These are phyloP conservation scores for Coniochaeta hoffmannii DNA, from an alignment of 2,329 filamentous ascomycete genomes.

Conservation along the genomic window DNA sequence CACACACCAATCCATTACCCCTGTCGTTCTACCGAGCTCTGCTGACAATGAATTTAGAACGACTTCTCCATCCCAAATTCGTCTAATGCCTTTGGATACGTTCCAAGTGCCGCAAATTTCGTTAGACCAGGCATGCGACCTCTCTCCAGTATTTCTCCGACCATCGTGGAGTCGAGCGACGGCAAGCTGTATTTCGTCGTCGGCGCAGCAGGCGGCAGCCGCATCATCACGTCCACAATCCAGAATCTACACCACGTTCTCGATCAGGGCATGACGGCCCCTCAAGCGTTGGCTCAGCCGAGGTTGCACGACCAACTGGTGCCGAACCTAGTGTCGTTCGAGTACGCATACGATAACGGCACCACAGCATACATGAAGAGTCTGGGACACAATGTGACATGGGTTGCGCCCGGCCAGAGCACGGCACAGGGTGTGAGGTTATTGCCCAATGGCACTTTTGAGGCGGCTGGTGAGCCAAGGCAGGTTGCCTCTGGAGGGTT, in stretches of 20 bases:
- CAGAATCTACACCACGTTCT: slow-evolving; percentile 68
- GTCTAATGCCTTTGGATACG: slow-evolving; percentile 69
- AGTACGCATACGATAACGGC: slow-evolving; percentile 58
- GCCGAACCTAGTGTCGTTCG: slow-evolving; percentile 61
- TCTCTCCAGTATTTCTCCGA: slow-evolving; percentile 67
- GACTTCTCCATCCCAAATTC: slow-evolving; percentile 72
- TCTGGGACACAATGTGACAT: slow-evolving; percentile 65
- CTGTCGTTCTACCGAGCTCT: too few relatives aligned
- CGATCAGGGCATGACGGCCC: slow-evolving; percentile 52
- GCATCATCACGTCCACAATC: slow-evolving; percentile 75
- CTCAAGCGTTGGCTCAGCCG: slow-evolving; percentile 56
- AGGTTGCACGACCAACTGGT: slow-evolving; percentile 77
- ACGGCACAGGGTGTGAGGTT: slow-evolving; percentile 63
- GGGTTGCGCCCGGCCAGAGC: slow-evolving; percentile 56
- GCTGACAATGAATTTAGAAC: too few relatives aligned
- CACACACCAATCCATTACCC: too few relatives aligned
- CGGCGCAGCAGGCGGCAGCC: slow-evolving; percentile 72
- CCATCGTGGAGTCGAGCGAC: slow-evolving; percentile 27
- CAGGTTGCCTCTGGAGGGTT: slow-evolving; percentile 32
- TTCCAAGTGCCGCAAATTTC: slow-evolving; percentile 68
- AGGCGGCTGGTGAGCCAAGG: slow-evolving; percentile 70
- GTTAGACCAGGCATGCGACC: slow-evolving; percentile 71
- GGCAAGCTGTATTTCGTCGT: slow-evolving; percentile 60
- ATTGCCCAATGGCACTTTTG: slow-evolving; percentile 59
- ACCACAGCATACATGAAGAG: slow-evolving; percentile 56